Conservation (phyloP, 768 basidiomycete species). For the Ramaria sp. region DNA sequence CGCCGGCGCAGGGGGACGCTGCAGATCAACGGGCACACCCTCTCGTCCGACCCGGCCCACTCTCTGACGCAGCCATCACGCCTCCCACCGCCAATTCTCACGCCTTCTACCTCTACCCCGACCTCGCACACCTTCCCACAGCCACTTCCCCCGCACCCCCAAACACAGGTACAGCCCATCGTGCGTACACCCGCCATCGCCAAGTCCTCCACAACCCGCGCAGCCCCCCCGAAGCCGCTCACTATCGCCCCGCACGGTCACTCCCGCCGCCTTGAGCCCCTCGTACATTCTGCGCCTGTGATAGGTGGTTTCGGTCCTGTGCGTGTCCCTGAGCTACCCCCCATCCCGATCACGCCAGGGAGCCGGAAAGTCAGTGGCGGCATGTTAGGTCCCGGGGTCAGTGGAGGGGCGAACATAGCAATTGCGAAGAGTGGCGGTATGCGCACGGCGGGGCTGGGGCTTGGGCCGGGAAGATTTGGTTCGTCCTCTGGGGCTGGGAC, state of each 20-base stretch:
- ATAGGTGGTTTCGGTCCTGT: slow-evolving; percentile 12
- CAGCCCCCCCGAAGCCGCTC: slow-evolving; percentile 16
- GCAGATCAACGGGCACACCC: background rate
- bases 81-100: background rate
- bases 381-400: background rate
- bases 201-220: slow-evolving; percentile 8
- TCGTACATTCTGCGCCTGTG: slow-evolving; percentile 21
- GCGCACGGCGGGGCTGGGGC: slow-evolving; percentile 10
- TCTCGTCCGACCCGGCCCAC: background rate
- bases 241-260: slow-evolving; percentile 12
- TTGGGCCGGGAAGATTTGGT: slow-evolving; percentile 26
- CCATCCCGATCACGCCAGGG: slow-evolving; percentile 3
- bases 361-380: background rate
- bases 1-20: background rate
- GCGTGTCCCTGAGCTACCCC: slow-evolving; percentile 2
- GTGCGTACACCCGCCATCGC: slow-evolving; percentile 6
- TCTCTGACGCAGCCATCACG: background rate
- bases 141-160: background rate
- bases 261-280: slow-evolving; percentile 1
- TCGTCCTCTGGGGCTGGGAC: slow-evolving; percentile 46
- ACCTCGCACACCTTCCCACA: background rate
- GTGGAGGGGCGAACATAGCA: background rate
- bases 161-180: background rate
- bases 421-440: slow-evolving; percentile 2
- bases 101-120: background rate